Percentiles rank a stretch among this genome's conserved stretches.
Evolutionary conservation across 108 stramenopile genomes (phyloP).

Genomic region (Aurantiochytrium sp.): DNA sequence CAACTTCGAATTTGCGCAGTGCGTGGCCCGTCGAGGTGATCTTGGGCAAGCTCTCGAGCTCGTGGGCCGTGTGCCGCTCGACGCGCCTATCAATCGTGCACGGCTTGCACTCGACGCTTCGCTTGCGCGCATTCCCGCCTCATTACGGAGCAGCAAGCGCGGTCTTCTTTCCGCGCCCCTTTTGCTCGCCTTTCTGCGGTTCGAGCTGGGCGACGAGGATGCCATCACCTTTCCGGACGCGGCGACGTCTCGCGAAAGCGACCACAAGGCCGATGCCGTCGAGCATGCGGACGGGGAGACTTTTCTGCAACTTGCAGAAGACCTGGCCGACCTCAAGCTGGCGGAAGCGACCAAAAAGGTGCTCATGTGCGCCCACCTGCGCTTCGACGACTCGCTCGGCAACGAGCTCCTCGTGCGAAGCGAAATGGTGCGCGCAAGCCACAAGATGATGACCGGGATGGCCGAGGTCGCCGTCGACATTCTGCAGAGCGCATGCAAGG

Average conservation of each 20-base stretch:
- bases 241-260: no score
- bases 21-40: neutral
- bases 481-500: neutral
- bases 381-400: neutral
- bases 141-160: neutral
- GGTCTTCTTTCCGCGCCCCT: neutral
- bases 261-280: no score
- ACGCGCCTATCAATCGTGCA: neutral
- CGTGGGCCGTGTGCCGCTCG: neutral
- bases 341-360: neutral
- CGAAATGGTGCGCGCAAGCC: conserved; percentile 3
- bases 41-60: neutral
- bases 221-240: neutral
- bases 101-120: no score
- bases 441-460: neutral
- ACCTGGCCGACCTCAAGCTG: neutral
- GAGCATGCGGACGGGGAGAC: neutral
- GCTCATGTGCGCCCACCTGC: neutral
- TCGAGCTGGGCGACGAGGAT: neutral
- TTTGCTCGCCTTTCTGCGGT: neutral
- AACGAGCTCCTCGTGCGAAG: neutral
- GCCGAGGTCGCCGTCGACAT: neutral
- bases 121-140: no score
- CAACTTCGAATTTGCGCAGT: neutral
- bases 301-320: neutral